A percentile compares a stretch with the other conserved stretches of the same genome.
phyloP scores from a whole-genome alignment of 2,329 filamentous ascomycete species.

The Pestalotiopsis sp. region DNA sequence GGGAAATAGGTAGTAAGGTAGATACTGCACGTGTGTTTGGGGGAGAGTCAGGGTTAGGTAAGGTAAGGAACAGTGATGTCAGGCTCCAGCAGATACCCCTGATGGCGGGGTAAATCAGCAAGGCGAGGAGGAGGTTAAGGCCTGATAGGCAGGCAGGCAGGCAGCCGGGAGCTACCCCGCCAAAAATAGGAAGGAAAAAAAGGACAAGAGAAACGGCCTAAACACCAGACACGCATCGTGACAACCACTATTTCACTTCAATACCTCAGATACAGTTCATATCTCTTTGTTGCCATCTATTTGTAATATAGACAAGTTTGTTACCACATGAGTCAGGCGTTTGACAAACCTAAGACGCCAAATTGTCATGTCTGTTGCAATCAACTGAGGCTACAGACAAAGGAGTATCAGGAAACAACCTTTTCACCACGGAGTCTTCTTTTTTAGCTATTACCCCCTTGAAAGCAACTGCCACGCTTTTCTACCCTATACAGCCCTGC shows the following conservation, averaged over 20 bases:
- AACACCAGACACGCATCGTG: too few species aligned
- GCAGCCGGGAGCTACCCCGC: background rate
- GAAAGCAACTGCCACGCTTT: background rate
- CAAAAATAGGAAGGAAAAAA: background rate
- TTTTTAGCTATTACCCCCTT: background rate
- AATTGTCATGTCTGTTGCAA: too few species aligned
- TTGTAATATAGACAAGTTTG: too few species aligned
- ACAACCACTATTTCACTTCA: too few species aligned
- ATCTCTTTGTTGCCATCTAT: too few species aligned
- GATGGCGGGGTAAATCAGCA: background rate
- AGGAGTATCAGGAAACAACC: background rate
- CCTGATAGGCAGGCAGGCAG: background rate
- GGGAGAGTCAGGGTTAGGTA: background rate
- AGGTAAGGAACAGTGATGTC: background rate
- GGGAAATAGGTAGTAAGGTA: background rate
- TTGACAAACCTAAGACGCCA: too few species aligned
- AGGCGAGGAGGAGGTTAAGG: background rate
- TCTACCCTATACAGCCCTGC: slow-evolving; percentile 6
- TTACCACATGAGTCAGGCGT: too few species aligned
- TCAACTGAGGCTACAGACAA: background rate
- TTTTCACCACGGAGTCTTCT: background rate
- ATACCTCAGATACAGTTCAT: too few species aligned
- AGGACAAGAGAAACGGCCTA: too few species aligned
- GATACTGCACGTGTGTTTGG: background rate
- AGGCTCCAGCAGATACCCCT: background rate